Base-by-base conservation (phyloP, 768 basidiomycete genomes). In the Mycena haematopus region DNA sequence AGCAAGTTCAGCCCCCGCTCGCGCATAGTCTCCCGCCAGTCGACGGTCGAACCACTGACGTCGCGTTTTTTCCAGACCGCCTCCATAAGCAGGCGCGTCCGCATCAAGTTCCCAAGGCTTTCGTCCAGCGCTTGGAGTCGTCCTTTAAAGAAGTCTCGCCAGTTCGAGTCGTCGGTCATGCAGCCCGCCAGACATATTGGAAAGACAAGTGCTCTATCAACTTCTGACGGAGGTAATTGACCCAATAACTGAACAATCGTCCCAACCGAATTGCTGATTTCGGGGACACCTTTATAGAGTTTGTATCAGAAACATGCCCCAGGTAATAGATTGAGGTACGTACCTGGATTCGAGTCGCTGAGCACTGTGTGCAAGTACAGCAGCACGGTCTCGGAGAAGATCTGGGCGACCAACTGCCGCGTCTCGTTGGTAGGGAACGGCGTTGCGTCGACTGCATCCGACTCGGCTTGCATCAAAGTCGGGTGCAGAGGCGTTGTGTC, bases 111-210 rank as follows among this genome's bases (percentile, higher is more conserved):
- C 5, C 88, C 89, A 64, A 87, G 81, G 64, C 78, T 80, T 65
- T 81, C 80, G 68, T 89, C 84, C 62, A 84, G 80, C 31, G 71
- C 75, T 25, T 83, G 80, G 51, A 91, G 71, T 52, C 87, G 80
- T 24, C 77, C 74, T 69, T 85, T 88, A 72, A 90, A 78, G 67
- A 86, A 81, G 53, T 86, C 85, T 36, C 87, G 80, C 52, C 79
- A 79, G 42, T 73, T 76, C 19, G 80, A 83, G 72, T 88, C 85
- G 72, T 91, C 86, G 47, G 89, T 84, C 82, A 93, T 82, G 72
- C 86, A 86, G 6, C 88, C 92, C 31, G 88, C 86, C 44, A 94
- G 77, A 71, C 86, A 88, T 58, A 91, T 82, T 29, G 92, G 91
- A 74, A 92, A 89, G 22, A 91, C 78, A 44, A 92, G 74, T 9